A percentile compares a stretch with the other conserved stretches of the same genome.
phyloP scores from a whole-genome alignment of 495 filamentous ascomycete species.

The Penicillium roqueforti region DNA sequence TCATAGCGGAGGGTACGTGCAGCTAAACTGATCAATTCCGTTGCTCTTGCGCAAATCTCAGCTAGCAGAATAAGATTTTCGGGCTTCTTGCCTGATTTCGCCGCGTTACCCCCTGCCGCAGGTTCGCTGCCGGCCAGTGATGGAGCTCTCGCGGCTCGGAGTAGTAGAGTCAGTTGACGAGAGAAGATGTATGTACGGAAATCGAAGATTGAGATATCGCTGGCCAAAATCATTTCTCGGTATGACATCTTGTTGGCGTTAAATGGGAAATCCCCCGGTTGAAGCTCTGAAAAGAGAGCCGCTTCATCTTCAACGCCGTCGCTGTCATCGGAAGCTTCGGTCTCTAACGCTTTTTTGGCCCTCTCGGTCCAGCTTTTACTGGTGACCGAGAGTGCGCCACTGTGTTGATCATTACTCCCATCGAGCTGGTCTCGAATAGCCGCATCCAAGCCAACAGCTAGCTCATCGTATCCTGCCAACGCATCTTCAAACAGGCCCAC shows the following conservation, averaged over 20 bases:
- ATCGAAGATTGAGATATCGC: constrained; percentile 95
- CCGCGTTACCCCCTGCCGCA: constrained; percentile 9
- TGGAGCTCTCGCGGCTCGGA: constrained; percentile 71
- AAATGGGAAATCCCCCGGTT: constrained; percentile 51
- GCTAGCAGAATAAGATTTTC: constrained; percentile 74
- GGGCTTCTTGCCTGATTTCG: constrained; percentile 44
- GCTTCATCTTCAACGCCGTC: constrained; percentile 15
- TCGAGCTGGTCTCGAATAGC: constrained; percentile 70
- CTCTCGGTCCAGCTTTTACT: constrained; percentile 66
- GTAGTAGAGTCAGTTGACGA: constrained; percentile 75
- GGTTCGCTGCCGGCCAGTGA: constrained; percentile 25
- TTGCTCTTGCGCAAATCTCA: constrained; percentile 72
- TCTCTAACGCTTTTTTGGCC: constrained; percentile 47
- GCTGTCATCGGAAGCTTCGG: constrained; percentile 4
- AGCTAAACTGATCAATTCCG: constrained; percentile 75
- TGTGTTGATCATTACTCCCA: constrained; percentile 53
- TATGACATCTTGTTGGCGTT: constrained; percentile 75
- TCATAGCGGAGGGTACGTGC: constrained; percentile 76
- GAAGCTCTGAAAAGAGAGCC: constrained; percentile 29
- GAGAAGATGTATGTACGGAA: constrained; percentile 94
- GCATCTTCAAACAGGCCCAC: constrained; percentile 96
- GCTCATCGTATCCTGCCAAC: constrained; percentile 85
- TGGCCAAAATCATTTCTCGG: constrained; percentile 88
- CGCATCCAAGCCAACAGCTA: constrained; percentile 77
- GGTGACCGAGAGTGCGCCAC: constrained; percentile 59